Evolutionary conservation across 768 basidiomycete species (phyloP).

Genomic region (Lactifluus volemus): DNA sequence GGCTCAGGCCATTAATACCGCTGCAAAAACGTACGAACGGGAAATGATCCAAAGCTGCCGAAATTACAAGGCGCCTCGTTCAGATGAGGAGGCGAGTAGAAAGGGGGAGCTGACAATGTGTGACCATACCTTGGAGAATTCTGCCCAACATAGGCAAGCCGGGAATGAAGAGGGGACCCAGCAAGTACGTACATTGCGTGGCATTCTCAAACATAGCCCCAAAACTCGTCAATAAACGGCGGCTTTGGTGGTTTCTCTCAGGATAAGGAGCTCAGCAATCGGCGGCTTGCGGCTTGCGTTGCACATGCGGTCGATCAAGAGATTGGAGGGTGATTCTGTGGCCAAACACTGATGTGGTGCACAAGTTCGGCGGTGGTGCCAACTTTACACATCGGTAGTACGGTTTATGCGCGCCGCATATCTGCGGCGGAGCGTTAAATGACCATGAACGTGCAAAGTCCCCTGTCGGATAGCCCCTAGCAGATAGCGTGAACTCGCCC

Average conservation of each 20-base stretch:
- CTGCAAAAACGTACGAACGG: neutral
- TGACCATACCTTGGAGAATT: conserved; percentile 3
- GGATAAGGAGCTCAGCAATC: neutral
- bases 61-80: neutral
- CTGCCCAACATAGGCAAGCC: conserved; percentile 5
- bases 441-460: neutral
- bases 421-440: neutral
- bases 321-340: neutral
- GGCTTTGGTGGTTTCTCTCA: neutral
- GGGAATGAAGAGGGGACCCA: conserved; percentile 10
- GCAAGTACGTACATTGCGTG: conserved; percentile 2
- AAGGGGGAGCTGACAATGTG: neutral
- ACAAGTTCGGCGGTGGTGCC: neutral
- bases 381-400: neutral
- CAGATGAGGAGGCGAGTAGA: neutral
- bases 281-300: neutral
- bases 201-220: neutral
- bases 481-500: neutral
- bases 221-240: neutral
- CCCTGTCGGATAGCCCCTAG: conserved; percentile 12
- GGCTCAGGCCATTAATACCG: neutral
- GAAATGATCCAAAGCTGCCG: neutral
- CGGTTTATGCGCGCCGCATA: neutral
- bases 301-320: conserved; percentile 9
- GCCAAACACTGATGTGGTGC: neutral